These are phyloP conservation scores for Podosphaera fusca DNA, from an alignment of 2,329 filamentous ascomycete genomes.

Conservation along the genomic window DNA sequence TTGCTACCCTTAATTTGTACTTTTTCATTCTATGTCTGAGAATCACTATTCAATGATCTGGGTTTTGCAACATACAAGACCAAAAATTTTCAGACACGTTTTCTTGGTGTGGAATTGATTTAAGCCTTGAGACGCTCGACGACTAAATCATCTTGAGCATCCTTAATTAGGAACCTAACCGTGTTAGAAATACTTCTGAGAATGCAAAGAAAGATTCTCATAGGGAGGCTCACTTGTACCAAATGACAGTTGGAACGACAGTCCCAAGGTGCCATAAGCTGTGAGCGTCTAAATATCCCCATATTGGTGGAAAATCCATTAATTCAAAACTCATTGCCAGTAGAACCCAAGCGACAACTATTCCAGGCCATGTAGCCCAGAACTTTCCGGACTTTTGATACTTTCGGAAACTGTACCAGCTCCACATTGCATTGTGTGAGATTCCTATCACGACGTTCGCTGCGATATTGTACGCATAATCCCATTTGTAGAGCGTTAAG, in stretches of 20 bases:
- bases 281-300: slow-evolving; percentile 73
- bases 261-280: slow-evolving; percentile 91
- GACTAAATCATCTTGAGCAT: slow-evolving; percentile 62
- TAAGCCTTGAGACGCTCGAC: slow-evolving; percentile 49
- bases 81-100: no score
- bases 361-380: slow-evolving; percentile 76
- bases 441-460: slow-evolving; percentile 72
- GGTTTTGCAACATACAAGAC: no score
- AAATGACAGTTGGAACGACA: slow-evolving; percentile 66
- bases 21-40: no score
- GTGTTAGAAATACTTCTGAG: slow-evolving; percentile 1
- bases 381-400: slow-evolving; percentile 47
- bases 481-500: slow-evolving; percentile 66
- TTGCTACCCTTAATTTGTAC: no score
- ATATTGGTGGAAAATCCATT: slow-evolving; percentile 73
- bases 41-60: no score
- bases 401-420: slow-evolving; percentile 51
- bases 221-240: slow-evolving; percentile 57
- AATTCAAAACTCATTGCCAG: slow-evolving; percentile 89
- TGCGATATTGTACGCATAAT: slow-evolving; percentile 96
- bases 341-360: slow-evolving; percentile 81
- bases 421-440: slow-evolving; percentile 67
- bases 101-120: neutral
- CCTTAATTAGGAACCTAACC: slow-evolving; percentile 60
- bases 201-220: neutral